Conservation (phyloP, 2,329 filamentous ascomycete species). For the Aspergillus vadensis region DNA sequence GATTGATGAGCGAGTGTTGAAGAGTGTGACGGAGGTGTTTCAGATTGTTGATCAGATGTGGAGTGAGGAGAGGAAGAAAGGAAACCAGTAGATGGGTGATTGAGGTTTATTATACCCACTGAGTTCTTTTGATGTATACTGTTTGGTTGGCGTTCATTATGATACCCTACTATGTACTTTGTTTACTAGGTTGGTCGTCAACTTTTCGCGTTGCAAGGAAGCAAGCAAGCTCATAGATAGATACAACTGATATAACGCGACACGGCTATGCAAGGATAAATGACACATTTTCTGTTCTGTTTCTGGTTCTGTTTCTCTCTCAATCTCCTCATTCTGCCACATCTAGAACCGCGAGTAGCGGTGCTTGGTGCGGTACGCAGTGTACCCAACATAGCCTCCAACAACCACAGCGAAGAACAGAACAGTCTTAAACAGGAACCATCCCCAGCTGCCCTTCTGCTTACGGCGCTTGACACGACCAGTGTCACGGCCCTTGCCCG, state of each 20-base stretch:
- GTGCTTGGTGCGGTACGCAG: constrained; percentile 69
- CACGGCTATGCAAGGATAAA: constrained; percentile 25
- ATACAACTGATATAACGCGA: constrained; percentile 9
- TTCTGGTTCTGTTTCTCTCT: neutral
- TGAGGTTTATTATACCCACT: neutral
- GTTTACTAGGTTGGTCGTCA: neutral
- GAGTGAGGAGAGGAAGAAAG: constrained; percentile 58
- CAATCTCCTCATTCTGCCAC: neutral
- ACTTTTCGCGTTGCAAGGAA: constrained; percentile 17
- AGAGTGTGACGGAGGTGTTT: constrained; percentile 83
- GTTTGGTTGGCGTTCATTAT: neutral
- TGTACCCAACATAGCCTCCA: constrained; percentile 83
- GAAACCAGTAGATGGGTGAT: neutral
- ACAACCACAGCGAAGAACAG: constrained; percentile 70
- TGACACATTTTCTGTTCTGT: constrained; percentile 15
- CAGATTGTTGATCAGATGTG: constrained; percentile 85
- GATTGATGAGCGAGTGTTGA: constrained; percentile 72
- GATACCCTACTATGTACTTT: constrained; percentile 3
- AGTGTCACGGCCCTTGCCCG: constrained; percentile 29
- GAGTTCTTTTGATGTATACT: no score
- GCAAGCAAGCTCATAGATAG: constrained; percentile 14
- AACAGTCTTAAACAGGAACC: constrained; percentile 80
- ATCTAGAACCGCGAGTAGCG: constrained; percentile 47
- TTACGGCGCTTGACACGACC: constrained; percentile 24
- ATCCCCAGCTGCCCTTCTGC: constrained; percentile 59